These are phyloP conservation scores for Phylloporus sp. DNA, from an alignment of 768 basidiomycete species.

Conservation along the genomic window DNA sequence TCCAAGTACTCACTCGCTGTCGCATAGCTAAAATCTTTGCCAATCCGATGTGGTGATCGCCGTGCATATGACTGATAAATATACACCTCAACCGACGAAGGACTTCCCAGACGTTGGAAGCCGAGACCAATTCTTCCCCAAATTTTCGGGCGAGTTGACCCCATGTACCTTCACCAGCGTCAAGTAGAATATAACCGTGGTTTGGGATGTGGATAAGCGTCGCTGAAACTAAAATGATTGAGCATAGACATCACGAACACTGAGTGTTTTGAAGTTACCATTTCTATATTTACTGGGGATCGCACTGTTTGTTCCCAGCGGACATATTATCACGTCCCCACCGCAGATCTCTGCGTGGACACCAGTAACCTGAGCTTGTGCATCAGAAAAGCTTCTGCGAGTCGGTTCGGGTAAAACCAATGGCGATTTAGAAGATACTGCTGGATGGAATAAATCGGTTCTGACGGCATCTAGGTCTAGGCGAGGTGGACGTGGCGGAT, in stretches of 20 bases:
- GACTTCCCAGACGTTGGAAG: conserved; percentile 49
- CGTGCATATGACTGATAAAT: conserved; percentile 88
- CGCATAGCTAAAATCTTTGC: conserved; percentile 70
- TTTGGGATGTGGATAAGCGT: conserved; percentile 74
- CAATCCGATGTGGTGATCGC: conserved; percentile 87
- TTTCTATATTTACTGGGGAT: conserved; percentile 85
- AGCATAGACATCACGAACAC: not conserved
- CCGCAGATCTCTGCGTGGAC: conserved; percentile 34
- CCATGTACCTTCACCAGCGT: conserved; percentile 90
- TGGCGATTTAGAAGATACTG: conserved; percentile 12
- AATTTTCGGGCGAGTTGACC: conserved; percentile 82
- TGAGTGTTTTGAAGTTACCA: conserved; percentile 42
- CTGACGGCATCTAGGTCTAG: conserved; percentile 27
- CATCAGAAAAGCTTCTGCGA: conserved; percentile 37
- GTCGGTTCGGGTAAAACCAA: conserved; percentile 28
- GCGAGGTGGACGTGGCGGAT: conserved; percentile 43
- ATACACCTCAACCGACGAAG: conserved; percentile 73
- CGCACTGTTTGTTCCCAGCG: conserved; percentile 88
- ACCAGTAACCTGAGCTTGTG: conserved; percentile 18
- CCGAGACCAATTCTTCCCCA: conserved; percentile 43
- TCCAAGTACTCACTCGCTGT: conserved; percentile 43
- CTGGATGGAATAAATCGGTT: conserved; percentile 31
- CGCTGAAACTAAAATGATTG: conserved; percentile 53
- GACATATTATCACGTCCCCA: conserved; percentile 62
- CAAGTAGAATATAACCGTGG: conserved; percentile 74